phyloP scores from a whole-genome alignment of 192 early-diverging fungal genomes.

The Backusella liffmaniae region DNA sequence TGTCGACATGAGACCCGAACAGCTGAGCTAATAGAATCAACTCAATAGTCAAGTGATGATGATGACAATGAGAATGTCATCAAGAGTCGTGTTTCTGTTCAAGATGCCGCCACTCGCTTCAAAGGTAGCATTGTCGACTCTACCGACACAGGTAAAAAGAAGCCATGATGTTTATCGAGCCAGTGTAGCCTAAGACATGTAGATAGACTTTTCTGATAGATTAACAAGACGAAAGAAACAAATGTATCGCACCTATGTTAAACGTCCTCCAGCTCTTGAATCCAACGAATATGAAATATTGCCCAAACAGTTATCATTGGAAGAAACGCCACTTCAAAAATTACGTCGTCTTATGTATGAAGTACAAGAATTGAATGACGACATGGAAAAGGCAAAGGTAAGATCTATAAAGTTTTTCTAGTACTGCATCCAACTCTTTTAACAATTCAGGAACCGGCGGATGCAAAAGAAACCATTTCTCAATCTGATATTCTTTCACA shows the following conservation, averaged over 20 bases:
- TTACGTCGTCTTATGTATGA: constrained; percentile 78
- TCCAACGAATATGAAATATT: constrained; percentile 55
- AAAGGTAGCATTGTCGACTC: constrained; percentile 50
- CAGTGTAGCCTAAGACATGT: not conserved
- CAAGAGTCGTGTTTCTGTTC: constrained; percentile 47
- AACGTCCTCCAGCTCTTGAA: constrained; percentile 45
- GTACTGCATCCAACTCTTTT: not conserved
- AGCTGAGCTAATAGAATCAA: no score
- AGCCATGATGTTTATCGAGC: not conserved
- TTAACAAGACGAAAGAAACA: constrained; percentile 56
- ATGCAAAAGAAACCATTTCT: constrained; percentile 39
- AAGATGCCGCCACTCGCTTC: constrained; percentile 59
- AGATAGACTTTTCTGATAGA: constrained; percentile 56
- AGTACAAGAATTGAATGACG: constrained; percentile 75
- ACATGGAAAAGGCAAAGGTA: constrained; percentile 61
- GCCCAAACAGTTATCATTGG: constrained; percentile 46
- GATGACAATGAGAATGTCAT: constrained; percentile 63
- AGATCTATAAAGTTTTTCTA: not conserved
- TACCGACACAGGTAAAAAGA: constrained; percentile 48
- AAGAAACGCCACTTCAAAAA: constrained; percentile 75
- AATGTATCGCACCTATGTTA: constrained; percentile 57
- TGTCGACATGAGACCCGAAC: no score
- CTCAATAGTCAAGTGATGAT: constrained; percentile 30
- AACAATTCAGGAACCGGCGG: not conserved
- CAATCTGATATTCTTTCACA: constrained; percentile 49